These are phyloP conservation scores for Suillus weaverae DNA, from an alignment of 768 basidiomycete genomes.

Conservation along the genomic window DNA sequence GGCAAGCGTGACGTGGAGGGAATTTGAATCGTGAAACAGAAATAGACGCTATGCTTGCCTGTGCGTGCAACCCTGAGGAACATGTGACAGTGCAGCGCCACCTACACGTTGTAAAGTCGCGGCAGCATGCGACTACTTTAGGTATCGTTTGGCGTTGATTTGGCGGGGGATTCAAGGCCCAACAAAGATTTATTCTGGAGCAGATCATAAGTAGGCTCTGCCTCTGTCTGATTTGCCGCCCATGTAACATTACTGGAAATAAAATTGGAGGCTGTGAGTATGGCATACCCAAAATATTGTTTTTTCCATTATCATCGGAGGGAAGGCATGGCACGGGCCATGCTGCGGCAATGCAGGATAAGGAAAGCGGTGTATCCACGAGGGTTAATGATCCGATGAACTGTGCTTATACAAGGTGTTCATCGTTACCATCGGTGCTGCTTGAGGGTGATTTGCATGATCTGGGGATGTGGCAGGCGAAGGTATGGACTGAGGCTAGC, in stretches of 20 bases:
- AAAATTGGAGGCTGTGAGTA: neutral
- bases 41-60: neutral
- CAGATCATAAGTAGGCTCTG: neutral
- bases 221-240: neutral
- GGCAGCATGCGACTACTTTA: neutral
- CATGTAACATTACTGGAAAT: neutral
- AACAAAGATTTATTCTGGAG: neutral
- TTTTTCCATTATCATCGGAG: neutral
- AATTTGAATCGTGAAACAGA: neutral
- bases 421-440: neutral
- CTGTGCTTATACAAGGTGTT: constrained; percentile 2
- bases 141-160: neutral
- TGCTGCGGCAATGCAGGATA: constrained; percentile 6
- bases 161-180: neutral
- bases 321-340: neutral
- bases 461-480: neutral
- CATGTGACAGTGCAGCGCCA: neutral
- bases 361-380: neutral
- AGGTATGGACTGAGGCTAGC: neutral
- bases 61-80: neutral
- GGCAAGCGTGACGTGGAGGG: neutral
- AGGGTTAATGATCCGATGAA: neutral
- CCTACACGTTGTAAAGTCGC: neutral
- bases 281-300: neutral
- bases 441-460: neutral